Conservation (phyloP, 73 alveolate genomes). For the Breviolum minutum region DNA sequence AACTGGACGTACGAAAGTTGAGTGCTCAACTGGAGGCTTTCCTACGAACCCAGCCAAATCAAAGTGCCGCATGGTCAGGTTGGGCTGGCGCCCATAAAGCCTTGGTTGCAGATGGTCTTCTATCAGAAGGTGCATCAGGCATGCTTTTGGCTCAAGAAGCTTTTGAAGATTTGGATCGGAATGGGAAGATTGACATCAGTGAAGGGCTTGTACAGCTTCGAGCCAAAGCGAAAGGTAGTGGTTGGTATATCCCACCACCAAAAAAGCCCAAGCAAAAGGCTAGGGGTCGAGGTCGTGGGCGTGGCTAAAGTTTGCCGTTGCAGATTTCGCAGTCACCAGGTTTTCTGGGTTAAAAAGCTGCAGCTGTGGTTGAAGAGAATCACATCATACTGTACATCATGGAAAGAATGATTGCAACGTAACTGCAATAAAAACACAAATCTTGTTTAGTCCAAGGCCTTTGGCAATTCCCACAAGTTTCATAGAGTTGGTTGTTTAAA, state of each 20-base stretch:
- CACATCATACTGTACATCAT: too few species aligned
- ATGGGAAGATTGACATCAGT: slow-evolving; percentile 57
- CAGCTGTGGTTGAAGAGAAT: too few species aligned
- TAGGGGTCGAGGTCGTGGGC: slow-evolving; percentile 37
- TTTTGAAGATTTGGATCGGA: slow-evolving; percentile 59
- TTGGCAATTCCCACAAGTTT: too few species aligned
- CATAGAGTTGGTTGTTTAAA: too few species aligned
- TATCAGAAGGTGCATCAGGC: slow-evolving; percentile 43
- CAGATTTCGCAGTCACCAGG: neutral
- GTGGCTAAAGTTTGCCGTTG: neutral
- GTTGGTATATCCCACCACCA: slow-evolving; percentile 95
- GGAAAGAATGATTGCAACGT: too few species aligned
- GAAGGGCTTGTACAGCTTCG: slow-evolving; percentile 53
- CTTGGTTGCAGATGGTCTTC: slow-evolving; percentile 43
- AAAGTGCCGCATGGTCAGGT: slow-evolving; percentile 40
- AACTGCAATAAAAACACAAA: too few species aligned
- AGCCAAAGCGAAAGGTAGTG: slow-evolving; percentile 82
- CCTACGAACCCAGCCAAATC: slow-evolving; percentile 77
- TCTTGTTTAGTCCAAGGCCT: too few species aligned
- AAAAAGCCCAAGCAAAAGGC: slow-evolving; percentile 51
- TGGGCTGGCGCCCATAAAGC: slow-evolving; percentile 90
- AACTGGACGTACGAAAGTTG: slow-evolving; percentile 47
- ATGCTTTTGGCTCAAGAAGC: slow-evolving; percentile 80
- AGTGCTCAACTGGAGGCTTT: slow-evolving; percentile 71
- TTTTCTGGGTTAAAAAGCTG: neutral